Evolutionary conservation across 23 red algal genomes (phyloP).

Genomic region (Agarophyton chilense): DNA sequence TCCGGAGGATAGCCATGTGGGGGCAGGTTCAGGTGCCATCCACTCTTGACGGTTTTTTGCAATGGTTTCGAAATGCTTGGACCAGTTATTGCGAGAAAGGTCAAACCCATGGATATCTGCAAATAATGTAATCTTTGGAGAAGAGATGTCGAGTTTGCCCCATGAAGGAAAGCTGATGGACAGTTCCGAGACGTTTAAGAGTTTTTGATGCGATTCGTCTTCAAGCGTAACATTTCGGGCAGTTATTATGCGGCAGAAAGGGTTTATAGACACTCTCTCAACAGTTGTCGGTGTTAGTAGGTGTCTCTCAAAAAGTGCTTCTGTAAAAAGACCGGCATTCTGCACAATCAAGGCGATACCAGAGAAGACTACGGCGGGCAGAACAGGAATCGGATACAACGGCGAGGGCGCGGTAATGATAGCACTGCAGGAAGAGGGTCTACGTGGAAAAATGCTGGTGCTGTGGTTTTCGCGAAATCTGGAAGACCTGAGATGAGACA

Average conservation of each 20-base stretch:
- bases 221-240: constrained; percentile 11
- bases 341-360: constrained; percentile 2
- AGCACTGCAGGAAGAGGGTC: background rate
- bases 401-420: constrained; percentile 18
- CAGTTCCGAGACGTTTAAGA: constrained; percentile 9
- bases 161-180: constrained; percentile 6
- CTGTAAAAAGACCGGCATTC: background rate
- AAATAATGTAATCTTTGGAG: constrained; percentile 19
- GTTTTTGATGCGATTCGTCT: background rate
- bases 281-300: constrained; percentile 9
- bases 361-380: constrained; percentile 29
- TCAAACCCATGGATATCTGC: constrained; percentile 11
- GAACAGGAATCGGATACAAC: background rate
- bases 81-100: constrained; percentile 25
- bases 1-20: background rate
- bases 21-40: background rate
- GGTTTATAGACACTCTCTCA: background rate
- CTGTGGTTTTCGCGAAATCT: background rate
- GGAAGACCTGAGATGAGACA: background rate
- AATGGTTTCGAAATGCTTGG: constrained; percentile 12
- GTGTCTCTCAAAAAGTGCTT: constrained; percentile 22
- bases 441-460: background rate
- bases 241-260: background rate
- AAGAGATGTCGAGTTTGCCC: constrained; percentile 8
- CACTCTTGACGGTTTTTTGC: constrained; percentile 18